These are phyloP conservation scores for Sporothrix inflata DNA, from an alignment of 2,329 filamentous ascomycete genomes.

Conservation along the genomic window DNA sequence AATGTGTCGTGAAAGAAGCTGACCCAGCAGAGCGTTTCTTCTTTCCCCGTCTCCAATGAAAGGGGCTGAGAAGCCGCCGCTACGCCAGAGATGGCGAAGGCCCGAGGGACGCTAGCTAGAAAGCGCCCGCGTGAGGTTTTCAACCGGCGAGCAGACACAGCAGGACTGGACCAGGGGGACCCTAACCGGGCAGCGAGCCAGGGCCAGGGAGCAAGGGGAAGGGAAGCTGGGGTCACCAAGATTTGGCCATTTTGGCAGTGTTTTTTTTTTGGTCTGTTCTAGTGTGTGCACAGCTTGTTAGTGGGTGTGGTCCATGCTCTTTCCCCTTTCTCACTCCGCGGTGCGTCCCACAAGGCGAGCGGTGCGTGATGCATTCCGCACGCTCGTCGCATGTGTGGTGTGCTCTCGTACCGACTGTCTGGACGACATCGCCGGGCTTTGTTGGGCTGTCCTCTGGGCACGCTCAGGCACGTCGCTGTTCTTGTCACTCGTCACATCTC, in stretches of 20 bases:
- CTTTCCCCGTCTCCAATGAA: slow-evolving; percentile 5
- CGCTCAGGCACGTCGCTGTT: slow-evolving; percentile 2
- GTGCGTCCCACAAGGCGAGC: slow-evolving; percentile 19
- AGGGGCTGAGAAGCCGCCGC: slow-evolving; percentile 24
- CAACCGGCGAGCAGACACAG: slow-evolving; percentile 24
- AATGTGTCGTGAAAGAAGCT: neutral
- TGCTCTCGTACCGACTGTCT: slow-evolving; percentile 16
- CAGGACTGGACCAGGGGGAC: slow-evolving; percentile 1
- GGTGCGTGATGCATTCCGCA: neutral
- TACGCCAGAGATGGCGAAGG: slow-evolving; percentile 27
- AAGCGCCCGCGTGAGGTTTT: slow-evolving; percentile 19
- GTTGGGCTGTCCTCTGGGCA: neutral
- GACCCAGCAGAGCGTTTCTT: neutral
- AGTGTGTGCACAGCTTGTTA: neutral
- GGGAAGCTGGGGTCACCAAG: neutral
- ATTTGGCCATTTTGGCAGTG: neutral
- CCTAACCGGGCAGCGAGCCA: neutral
- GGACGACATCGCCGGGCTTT: neutral
- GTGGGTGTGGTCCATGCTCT: slow-evolving; percentile 18
- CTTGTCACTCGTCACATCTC: slow-evolving; percentile 27
- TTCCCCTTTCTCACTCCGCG: neutral
- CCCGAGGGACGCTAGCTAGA: slow-evolving; percentile 11
- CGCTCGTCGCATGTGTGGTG: neutral
- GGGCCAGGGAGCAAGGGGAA: neutral
- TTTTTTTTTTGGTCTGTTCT: neutral